phyloP scores from a whole-genome alignment of 805 yeast species.

The Teunomyces gatunensis region DNA sequence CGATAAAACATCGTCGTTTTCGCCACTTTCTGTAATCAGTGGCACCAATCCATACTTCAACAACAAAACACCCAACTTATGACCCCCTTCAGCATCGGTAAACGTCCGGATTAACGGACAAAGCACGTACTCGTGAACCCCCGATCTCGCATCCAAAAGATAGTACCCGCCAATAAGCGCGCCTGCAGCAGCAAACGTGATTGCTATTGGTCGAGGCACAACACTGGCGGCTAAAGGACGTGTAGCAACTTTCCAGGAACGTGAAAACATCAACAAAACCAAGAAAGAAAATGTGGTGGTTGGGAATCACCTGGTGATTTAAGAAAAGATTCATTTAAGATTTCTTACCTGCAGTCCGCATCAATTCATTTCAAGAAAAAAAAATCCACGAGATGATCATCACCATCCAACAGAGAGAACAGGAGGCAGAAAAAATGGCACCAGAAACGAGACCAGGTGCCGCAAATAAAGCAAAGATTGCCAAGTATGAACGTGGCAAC shows the following conservation, averaged over 20 bases:
- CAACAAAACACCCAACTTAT: conserved; percentile 65
- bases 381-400: conserved; percentile 2
- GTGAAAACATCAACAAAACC: neutral
- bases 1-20: conserved; percentile 41
- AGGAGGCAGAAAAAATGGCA: neutral
- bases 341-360: neutral
- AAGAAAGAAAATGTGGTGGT: neutral
- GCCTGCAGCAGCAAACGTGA: conserved; percentile 19
- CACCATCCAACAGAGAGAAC: neutral
- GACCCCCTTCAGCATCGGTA: conserved; percentile 87
- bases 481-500: conserved; percentile 10
- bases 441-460: neutral
- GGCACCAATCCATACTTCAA: conserved; percentile 73
- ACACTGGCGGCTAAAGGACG: conserved; percentile 14
- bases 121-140: conserved; percentile 73
- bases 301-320: neutral
- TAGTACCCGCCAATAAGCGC: conserved; percentile 49
- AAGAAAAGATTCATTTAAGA: neutral
- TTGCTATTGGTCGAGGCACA: conserved; percentile 18
- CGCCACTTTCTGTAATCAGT: conserved; percentile 49
- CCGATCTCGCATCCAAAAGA: conserved; percentile 73
- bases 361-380: neutral
- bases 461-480: conserved; percentile 2
- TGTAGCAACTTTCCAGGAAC: neutral
- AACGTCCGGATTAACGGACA: conserved; percentile 71